Conservation (phyloP, 345 rosid genomes). For the Microthlaspi erraticum region DNA sequence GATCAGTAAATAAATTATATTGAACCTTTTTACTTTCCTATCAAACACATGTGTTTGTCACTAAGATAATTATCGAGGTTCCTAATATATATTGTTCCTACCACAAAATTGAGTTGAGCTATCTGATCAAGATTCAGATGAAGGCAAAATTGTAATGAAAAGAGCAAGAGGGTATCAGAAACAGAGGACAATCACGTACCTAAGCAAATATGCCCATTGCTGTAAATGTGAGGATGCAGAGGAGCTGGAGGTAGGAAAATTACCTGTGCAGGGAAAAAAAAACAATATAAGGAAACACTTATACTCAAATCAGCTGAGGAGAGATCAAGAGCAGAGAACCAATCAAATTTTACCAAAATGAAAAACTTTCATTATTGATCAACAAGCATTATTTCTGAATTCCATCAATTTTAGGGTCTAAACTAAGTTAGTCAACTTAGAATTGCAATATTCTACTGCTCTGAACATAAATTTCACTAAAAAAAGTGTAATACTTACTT, state of each 20-base stretch:
- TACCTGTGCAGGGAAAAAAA: slow-evolving; percentile 53
- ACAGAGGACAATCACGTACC: slow-evolving; percentile 54
- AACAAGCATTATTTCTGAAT: background rate
- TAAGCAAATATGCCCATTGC: slow-evolving; percentile 98
- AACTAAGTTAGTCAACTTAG: background rate
- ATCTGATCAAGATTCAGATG: slow-evolving; percentile 1
- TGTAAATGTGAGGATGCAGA: slow-evolving; percentile 91
- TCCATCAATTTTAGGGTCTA: background rate
- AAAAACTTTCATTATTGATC: background rate
- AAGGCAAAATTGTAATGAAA: background rate
- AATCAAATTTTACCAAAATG: background rate
- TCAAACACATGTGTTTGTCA: background rate
- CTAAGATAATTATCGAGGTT: no score
- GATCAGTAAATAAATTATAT: background rate
- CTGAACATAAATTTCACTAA: background rate
- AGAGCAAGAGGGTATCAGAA: slow-evolving; percentile 13
- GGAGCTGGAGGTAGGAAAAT: slow-evolving; percentile 92
- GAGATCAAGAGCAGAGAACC: slow-evolving; percentile 3
- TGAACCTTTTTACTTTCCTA: background rate
- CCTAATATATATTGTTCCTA: slow-evolving; percentile 4
- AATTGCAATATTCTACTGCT: background rate
- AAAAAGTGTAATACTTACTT: slow-evolving; percentile 50
- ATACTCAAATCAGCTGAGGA: background rate
- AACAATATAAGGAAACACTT: background rate
- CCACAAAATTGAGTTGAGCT: background rate